Conservation (phyloP, 2,329 filamentous ascomycete species). For the Fusarium albosuccineum region DNA sequence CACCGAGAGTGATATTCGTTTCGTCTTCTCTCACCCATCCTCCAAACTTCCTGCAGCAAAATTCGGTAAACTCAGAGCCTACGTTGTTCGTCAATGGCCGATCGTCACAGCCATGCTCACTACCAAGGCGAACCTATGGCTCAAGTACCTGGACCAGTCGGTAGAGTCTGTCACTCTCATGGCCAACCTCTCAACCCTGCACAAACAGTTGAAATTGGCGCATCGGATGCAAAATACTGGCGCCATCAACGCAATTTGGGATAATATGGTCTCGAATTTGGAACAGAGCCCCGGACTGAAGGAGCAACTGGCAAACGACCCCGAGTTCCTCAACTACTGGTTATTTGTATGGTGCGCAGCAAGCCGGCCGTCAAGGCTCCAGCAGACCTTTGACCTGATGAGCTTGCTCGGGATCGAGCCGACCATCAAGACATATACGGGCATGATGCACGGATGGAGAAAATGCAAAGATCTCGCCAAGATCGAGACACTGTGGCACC, state of each 20-base stretch:
- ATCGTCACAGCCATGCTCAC: slow-evolving; percentile 41
- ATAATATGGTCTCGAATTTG: slow-evolving; percentile 47
- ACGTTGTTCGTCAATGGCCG: slow-evolving; percentile 49
- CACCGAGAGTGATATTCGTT: slow-evolving; percentile 35
- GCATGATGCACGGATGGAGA: slow-evolving; percentile 79
- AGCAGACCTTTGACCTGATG: slow-evolving; percentile 60
- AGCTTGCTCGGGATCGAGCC: slow-evolving; percentile 65
- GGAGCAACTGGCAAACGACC: slow-evolving; percentile 48
- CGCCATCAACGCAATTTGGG: slow-evolving; percentile 51
- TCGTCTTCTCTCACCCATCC: slow-evolving; percentile 27
- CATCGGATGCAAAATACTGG: slow-evolving; percentile 48
- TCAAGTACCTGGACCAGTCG: slow-evolving; percentile 11
- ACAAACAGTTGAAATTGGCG: slow-evolving; percentile 49
- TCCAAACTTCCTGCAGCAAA: slow-evolving; percentile 36
- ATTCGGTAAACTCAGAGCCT: slow-evolving; percentile 39
- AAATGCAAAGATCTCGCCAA: slow-evolving; percentile 68
- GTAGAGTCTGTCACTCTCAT: slow-evolving; percentile 12
- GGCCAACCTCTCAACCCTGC: slow-evolving; percentile 36
- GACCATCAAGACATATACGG: slow-evolving; percentile 75
- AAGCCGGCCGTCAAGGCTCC: slow-evolving; percentile 45
- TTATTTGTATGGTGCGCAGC: slow-evolving; percentile 56
- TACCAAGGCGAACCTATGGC: slow-evolving; percentile 42
- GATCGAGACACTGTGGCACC: slow-evolving; percentile 76
- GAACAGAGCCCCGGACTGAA: slow-evolving; percentile 42
- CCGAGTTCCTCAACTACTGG: slow-evolving; percentile 56